Evolutionary conservation across 768 basidiomycete genomes (phyloP), one percentile per base, ranked within the genome.

Genomic region (Kwoniella heveanensis): DNA sequence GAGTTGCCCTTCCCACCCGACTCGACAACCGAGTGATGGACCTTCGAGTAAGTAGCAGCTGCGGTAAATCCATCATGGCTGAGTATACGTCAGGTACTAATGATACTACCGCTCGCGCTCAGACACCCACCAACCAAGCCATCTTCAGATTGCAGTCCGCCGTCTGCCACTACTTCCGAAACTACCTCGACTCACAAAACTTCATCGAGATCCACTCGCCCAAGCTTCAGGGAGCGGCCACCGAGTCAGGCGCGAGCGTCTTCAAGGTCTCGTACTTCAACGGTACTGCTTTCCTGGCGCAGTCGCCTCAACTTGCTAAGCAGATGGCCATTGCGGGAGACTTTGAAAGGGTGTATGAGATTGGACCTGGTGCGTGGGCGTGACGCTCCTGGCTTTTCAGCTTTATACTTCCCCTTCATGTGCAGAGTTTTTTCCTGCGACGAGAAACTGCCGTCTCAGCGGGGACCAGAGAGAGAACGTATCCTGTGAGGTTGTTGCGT

Each of bases 321-420:
- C 96, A 99, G 82, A 99, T 99, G 96, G 91, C 90, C 64, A 98
- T 99, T 72, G 92, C 96, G 32, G 93, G 92, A 57, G 96, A 98
- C 82, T 93, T 98, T 77, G 96, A 98, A 80, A 86, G 92, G 30
- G 96, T 99, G 8, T 99, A 94, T 81, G 96, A 99, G 82, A 92
- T 99, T 65, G 96, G 88, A 0, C 83, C 83, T 47, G 81, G 80
- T 82, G 24, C 55, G 62, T 53, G 29, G 7, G 39, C n/a, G n/a
- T n/a, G n/a, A n/a, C n/a, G n/a, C n/a, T n/a, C n/a, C n/a, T n/a
- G n/a, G n/a, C n/a, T n/a, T 8, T 10, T 44, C 39, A 10, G 39
- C 10, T 9, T 44, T 8, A 7, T 17, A 44, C 15, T 17, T 8
- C 8, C 19, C 8, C 39, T 17, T 44, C 19, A 9, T 44, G 6